A percentile compares a stretch with the other conserved stretches of the same genome.
phyloP scores from a whole-genome alignment of 805 yeast species.

The Ogataea glucozyma region DNA sequence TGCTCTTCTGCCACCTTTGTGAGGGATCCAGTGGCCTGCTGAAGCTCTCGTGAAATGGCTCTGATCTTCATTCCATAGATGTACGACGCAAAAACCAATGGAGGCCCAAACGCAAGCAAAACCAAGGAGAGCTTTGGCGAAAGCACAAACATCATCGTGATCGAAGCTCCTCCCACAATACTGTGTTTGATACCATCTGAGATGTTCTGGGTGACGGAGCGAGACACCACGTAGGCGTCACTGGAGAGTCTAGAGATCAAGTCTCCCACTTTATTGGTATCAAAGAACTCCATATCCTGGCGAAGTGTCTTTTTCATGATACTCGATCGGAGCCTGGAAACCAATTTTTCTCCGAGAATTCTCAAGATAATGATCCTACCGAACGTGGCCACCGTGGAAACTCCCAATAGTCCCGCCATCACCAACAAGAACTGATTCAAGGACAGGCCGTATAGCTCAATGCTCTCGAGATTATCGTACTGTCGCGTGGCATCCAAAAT shows the following conservation, averaged over 20 bases:
- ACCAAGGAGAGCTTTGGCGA: constrained; percentile 77
- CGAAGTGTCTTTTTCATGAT: constrained; percentile 75
- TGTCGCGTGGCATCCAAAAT: constrained; percentile 51
- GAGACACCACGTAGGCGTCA: constrained; percentile 87
- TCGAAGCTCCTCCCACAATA: constrained; percentile 78
- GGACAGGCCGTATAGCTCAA: constrained; percentile 56
- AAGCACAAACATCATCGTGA: constrained; percentile 87
- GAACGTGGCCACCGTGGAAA: constrained; percentile 79
- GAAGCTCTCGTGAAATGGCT: constrained; percentile 71
- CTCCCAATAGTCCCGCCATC: constrained; percentile 59
- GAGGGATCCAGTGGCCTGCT: constrained; percentile 81
- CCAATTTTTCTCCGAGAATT: constrained; percentile 82
- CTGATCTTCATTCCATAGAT: constrained; percentile 82
- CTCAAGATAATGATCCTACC: constrained; percentile 76
- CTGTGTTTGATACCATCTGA: constrained; percentile 88
- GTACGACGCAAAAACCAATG: constrained; percentile 76
- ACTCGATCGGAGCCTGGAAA: constrained; percentile 77
- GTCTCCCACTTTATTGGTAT: constrained; percentile 89
- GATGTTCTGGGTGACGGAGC: constrained; percentile 82
- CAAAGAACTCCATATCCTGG: constrained; percentile 90
- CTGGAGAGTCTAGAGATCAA: constrained; percentile 82
- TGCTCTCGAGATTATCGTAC: constrained; percentile 26
- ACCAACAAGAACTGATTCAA: constrained; percentile 60
- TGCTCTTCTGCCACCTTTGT: constrained; percentile 94
- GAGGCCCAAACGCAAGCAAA: constrained; percentile 81